These are phyloP conservation scores for Didymella keratinophila DNA, from an alignment of 2,329 filamentous ascomycete genomes.

Conservation along the genomic window DNA sequence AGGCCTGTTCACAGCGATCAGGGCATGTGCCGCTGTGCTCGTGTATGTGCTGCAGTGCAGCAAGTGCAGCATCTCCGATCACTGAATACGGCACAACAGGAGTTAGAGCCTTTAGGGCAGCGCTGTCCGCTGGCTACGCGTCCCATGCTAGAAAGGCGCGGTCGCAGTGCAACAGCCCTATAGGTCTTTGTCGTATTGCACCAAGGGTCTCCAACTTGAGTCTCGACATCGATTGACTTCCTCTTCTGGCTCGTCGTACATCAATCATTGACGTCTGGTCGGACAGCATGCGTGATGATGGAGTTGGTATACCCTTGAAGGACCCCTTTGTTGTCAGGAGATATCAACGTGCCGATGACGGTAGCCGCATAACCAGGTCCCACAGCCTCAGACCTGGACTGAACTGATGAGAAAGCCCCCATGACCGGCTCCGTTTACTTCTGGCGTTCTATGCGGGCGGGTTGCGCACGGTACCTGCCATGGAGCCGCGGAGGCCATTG, in stretches of 20 bases:
- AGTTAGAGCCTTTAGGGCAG: constrained; percentile 9
- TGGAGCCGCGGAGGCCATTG: constrained; percentile 9
- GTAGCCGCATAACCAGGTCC: neutral
- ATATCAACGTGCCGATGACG: neutral
- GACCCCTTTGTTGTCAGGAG: constrained; percentile 3
- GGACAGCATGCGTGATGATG: neutral
- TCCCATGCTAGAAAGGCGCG: constrained; percentile 12
- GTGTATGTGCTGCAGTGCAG: constrained; percentile 14
- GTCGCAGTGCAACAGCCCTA: constrained; percentile 15
- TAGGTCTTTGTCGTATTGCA: constrained; percentile 3
- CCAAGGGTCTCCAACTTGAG: neutral
- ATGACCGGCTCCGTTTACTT: constrained; percentile 3
- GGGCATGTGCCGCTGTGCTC: constrained; percentile 15
- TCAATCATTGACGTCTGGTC: constrained; percentile 10
- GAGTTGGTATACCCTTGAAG: neutral
- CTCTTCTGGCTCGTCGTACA: constrained; percentile 12
- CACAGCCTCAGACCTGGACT: constrained; percentile 9
- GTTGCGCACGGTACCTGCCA: constrained; percentile 16
- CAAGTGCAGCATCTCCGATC: constrained; percentile 23
- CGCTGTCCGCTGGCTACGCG: constrained; percentile 2
- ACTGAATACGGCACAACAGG: constrained; percentile 22
- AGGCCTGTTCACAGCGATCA: constrained; percentile 3
- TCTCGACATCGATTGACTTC: constrained; percentile 16
- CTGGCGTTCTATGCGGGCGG: constrained; percentile 7
- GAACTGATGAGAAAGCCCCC: constrained; percentile 1